These are phyloP conservation scores for Scytalidium lignicola DNA, from an alignment of 2,329 filamentous ascomycete species.

Conservation along the genomic window DNA sequence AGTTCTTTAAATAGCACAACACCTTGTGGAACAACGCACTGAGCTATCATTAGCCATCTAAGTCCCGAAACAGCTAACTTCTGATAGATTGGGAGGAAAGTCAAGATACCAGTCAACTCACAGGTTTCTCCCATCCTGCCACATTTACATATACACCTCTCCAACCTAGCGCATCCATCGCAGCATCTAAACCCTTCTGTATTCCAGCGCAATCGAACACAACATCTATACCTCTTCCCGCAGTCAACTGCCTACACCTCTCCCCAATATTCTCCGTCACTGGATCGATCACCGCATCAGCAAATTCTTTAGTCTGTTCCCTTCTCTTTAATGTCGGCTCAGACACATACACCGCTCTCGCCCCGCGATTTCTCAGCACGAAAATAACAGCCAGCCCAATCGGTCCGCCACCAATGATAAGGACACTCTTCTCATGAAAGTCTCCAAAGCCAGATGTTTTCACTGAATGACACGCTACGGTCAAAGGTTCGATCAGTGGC, in stretches of 20 bases:
- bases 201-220: slow-evolving; percentile 1
- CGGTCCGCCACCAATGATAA: slow-evolving; percentile 5
- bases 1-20: slow-evolving; percentile 6
- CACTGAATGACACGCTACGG: slow-evolving; percentile 1
- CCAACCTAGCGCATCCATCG: slow-evolving; percentile 2
- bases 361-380: slow-evolving; percentile 3
- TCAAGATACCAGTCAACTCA: no score
- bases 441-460: neutral
- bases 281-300: slow-evolving; percentile 3
- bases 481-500: slow-evolving; percentile 2
- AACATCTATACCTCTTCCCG: slow-evolving; percentile 1
- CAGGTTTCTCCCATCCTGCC: no score
- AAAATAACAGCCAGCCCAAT: slow-evolving; percentile 2
- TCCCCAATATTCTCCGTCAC: neutral
- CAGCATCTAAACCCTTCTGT: neutral
- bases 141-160: slow-evolving; percentile 5
- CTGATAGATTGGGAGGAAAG: neutral
- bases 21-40: no score
- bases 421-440: neutral
- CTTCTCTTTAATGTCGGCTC: slow-evolving; percentile 2
- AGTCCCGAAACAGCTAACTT: slow-evolving; percentile 1
- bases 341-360: neutral
- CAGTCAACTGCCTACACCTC: slow-evolving; percentile 1
- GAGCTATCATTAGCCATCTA: no score
- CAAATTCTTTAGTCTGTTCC: neutral